Evolutionary conservation across 208 protist genomes (phyloP).

Genomic region (Crithidia bombi): DNA sequence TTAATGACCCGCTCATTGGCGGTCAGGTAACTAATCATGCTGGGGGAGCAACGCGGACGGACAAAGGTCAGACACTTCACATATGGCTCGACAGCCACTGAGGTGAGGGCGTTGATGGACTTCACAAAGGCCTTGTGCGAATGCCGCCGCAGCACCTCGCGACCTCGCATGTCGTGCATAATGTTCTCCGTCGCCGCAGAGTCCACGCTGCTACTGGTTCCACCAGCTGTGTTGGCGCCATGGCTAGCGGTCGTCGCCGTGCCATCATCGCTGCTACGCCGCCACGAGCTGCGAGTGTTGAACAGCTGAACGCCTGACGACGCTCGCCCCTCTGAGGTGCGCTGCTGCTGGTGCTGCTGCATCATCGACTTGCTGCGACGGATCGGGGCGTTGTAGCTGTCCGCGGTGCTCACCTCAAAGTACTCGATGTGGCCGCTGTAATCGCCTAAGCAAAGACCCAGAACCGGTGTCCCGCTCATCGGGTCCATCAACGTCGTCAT

Average conservation of each 20-base stretch:
- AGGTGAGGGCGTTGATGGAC: conserved; percentile 86
- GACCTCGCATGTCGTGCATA: conserved; percentile 55
- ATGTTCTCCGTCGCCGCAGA: conserved; percentile 53
- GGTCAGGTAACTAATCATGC: conserved; percentile 83
- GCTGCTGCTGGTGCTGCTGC: conserved; percentile 20
- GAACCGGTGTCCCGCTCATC: conserved; percentile 63
- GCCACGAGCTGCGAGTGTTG: conserved; percentile 24
- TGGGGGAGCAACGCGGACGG: conserved; percentile 65
- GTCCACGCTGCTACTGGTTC: conserved; percentile 36
- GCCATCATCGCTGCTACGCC: conserved; percentile 31
- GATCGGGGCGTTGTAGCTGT: conserved; percentile 45
- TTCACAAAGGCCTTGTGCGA: conserved; percentile 85
- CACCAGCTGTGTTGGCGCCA: too few relatives aligned
- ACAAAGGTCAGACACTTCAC: conserved; percentile 81
- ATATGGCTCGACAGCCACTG: conserved; percentile 72
- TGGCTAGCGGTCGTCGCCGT: conserved; percentile 26
- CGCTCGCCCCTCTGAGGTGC: conserved; percentile 8
- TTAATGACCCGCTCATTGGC: conserved; percentile 90
- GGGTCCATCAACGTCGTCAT: conserved; percentile 79
- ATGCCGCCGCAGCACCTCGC: conserved; percentile 75
- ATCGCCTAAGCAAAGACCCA: conserved; percentile 82
- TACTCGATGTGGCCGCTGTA: conserved; percentile 84
- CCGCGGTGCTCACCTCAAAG: conserved; percentile 66
- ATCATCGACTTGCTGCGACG: conserved; percentile 51
- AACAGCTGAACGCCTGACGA: conserved; percentile 13